phyloP scores from a whole-genome alignment of 1,284 basidiomycete genomes.

The Fomitopsis pinicola region DNA sequence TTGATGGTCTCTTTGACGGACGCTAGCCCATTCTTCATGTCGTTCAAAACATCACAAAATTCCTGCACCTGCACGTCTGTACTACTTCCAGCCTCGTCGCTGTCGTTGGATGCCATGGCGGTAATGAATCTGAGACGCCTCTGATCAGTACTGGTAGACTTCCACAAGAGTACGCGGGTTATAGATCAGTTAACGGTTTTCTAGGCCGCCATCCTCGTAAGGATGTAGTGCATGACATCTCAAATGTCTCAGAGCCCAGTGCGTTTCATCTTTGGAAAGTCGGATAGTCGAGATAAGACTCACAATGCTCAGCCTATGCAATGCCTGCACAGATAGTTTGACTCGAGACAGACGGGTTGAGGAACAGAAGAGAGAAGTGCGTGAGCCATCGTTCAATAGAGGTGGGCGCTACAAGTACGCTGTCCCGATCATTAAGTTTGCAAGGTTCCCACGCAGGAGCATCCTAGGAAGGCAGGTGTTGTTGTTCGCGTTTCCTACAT shows the following conservation, averaged over 20 bases:
- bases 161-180: neutral
- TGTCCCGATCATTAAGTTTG: neutral
- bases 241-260: slow-evolving; percentile 77
- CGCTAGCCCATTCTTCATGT: slow-evolving; percentile 59
- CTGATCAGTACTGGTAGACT: neutral
- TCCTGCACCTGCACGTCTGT: slow-evolving; percentile 17
- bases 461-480: neutral
- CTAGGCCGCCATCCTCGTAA: slow-evolving; percentile 72
- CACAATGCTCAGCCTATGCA: neutral
- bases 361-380: neutral
- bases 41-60: slow-evolving; percentile 46
- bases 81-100: slow-evolving; percentile 9
- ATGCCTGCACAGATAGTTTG: no score
- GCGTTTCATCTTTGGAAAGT: slow-evolving; percentile 62
- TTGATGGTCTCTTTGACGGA: slow-evolving; percentile 57
- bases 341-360: neutral
- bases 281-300: neutral
- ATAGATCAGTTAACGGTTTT: slow-evolving; percentile 80
- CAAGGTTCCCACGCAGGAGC: neutral
- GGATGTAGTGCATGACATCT: slow-evolving; percentile 78
- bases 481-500: no score
- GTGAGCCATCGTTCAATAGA: neutral
- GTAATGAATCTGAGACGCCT: neutral
- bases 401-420: neutral
- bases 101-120: neutral